Conservation (phyloP, 306 rosid species). For the Vigna radiata region DNA sequence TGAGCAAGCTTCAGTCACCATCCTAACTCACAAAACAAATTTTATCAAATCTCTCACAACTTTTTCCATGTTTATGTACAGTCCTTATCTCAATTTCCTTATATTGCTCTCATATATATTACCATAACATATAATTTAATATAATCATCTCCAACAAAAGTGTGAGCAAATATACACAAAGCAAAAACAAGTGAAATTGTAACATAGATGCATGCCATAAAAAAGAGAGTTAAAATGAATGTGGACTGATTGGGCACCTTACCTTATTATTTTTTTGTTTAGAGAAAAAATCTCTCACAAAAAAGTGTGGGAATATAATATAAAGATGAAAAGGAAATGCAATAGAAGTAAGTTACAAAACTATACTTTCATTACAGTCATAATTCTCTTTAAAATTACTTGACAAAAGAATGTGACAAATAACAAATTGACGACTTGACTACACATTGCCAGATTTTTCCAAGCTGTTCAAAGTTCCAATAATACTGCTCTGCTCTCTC, state of each 20-base stretch:
- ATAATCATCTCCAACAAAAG: too few species aligned
- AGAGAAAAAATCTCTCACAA: neutral
- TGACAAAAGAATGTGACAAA: conserved; percentile 45
- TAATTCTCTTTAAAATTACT: neutral
- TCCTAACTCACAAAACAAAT: conserved; percentile 15
- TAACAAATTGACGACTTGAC: conserved; percentile 49
- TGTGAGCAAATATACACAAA: too few species aligned
- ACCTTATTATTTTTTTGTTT: neutral
- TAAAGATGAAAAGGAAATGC: neutral
- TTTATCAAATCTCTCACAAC: conserved; percentile 29
- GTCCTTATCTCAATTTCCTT: conserved; percentile 12
- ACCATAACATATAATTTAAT: too few species aligned
- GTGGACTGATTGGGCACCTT: conserved; percentile 30
- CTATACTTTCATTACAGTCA: neutral
- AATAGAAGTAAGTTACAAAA: conserved; percentile 7
- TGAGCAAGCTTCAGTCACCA: conserved; percentile 37
- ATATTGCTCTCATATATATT: neutral
- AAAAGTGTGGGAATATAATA: conserved; percentile 25
- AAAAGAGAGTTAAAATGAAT: neutral
- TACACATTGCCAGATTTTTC: conserved; percentile 37
- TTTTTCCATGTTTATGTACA: neutral
- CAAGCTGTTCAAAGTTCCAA: conserved; percentile 39
- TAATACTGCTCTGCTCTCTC: conserved; percentile 39
- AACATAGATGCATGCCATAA: too few species aligned
- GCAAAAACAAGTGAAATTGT: too few species aligned